Evolutionary conservation across 495 filamentous ascomycete species (phyloP), one percentile per base, ranked within the genome.

Genomic region (Rusavskia elegans): DNA sequence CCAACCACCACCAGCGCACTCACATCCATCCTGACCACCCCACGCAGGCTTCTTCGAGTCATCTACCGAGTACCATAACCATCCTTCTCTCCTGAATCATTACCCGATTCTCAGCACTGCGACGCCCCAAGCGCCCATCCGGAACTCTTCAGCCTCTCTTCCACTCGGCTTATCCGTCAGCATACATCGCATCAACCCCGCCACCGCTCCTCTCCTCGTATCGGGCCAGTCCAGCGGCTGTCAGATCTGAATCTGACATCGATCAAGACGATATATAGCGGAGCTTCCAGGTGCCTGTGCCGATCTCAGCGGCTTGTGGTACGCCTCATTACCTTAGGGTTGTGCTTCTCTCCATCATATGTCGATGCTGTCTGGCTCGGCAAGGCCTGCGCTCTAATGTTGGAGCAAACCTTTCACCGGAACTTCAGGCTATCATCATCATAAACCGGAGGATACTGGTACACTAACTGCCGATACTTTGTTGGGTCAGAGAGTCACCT

Each of bases 91-190:
- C 32, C 7, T 27, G 25, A 27, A 19, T 21, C 39, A 0, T 19
- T 11, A n/a, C 19, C 39, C 2, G n/a, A 5, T 19, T 19, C 8
- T 9, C n/a, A 19, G 8, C 16, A 14, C 35, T n/a, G 36, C 38
- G 16, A 36, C 20, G 27, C 36, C 48, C n/a, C 17, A 17, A 39
- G 23, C 48, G 48, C 29, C 44, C 54, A 57, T 45, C 61, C 63
- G 57, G 60, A 53, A 32, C 60, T 60, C 60, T 58, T 61, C 49
- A 57, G 49, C 55, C 55, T 46, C 44, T 46, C 19, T 55, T 48
- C 45, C 48, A 45, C 19, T 59, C 40, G 49, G 35, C 49, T 51
- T 45, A 55, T 61, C 56, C 51, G 60, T 54, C 59, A 51, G 49
- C 38, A 35, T 49, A 27, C 39, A 30, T 52, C 23, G 51, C 23